Evolutionary conservation across 106 monocot genomes (phyloP).

Genomic region (Acorus calamus): DNA sequence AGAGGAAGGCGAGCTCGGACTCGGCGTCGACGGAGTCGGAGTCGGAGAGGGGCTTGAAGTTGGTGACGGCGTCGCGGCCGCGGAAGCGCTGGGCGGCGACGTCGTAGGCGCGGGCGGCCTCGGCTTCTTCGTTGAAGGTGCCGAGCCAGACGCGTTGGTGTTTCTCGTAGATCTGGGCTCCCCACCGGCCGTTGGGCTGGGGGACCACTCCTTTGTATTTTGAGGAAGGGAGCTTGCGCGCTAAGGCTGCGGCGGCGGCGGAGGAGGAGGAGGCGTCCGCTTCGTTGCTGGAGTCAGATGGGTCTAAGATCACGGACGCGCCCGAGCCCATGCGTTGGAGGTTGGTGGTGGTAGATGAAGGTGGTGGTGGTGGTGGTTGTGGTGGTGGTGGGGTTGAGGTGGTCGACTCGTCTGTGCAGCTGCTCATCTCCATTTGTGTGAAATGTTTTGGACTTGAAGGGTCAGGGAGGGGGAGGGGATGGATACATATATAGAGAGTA

Average conservation of each 20-base stretch:
- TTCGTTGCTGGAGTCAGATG: too few relatives aligned
- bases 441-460: too few relatives aligned
- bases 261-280: background rate
- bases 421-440: too few relatives aligned
- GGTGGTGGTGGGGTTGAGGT: too few relatives aligned
- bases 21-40: constrained; percentile 12
- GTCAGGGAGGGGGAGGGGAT: too few relatives aligned
- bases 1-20: constrained; percentile 50
- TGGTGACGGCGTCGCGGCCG: constrained; percentile 75
- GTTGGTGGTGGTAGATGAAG: too few relatives aligned
- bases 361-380: too few relatives aligned
- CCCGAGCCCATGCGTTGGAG: too few relatives aligned
- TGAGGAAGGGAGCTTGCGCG: constrained; percentile 58
- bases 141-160: constrained; percentile 90
- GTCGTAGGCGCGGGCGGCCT: constrained; percentile 74
- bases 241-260: constrained; percentile 9
- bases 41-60: constrained; percentile 49
- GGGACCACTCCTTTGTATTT: constrained; percentile 76
- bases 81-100: constrained; percentile 76
- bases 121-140: constrained; percentile 60
- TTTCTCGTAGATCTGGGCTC: constrained; percentile 84
- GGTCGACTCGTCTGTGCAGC: too few relatives aligned
- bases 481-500: too few relatives aligned
- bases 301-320: too few relatives aligned
- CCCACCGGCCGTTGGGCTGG: constrained; percentile 85